Conservation (phyloP, 2,329 filamentous ascomycete genomes). For the Trichoderma arundinaceum region DNA sequence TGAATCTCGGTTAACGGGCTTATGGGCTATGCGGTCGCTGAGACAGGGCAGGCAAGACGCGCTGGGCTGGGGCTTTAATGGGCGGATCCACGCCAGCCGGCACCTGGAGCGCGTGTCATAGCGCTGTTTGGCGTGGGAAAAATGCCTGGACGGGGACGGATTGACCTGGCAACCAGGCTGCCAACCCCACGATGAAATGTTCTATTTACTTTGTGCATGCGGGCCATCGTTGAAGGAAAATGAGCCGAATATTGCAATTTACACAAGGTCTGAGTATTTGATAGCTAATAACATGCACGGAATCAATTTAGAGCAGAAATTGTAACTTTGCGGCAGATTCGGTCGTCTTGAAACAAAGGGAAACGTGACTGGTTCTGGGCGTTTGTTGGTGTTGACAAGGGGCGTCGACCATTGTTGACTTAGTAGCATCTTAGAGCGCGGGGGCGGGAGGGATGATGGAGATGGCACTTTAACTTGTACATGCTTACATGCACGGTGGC, state of each 20-base stretch:
- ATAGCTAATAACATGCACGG: not conserved
- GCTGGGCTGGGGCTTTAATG: constrained; percentile 22
- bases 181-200: not conserved
- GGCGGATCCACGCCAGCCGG: constrained; percentile 15
- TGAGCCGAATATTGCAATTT: too few relatives aligned
- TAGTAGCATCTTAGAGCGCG: not conserved
- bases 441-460: constrained; percentile 1
- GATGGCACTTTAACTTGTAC: not conserved
- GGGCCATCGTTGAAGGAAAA: not conserved
- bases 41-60: constrained; percentile 21
- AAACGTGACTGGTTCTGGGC: not conserved
- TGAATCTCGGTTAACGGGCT: constrained; percentile 26
- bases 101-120: constrained; percentile 27
- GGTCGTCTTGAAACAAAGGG: not conserved
- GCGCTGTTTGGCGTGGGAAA: constrained; percentile 26
- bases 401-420: not conserved
- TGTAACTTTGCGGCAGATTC: not conserved
- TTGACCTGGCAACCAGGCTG: constrained; percentile 25
- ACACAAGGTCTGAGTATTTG: not conserved
- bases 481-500: not conserved
- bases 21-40: not conserved
- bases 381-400: not conserved
- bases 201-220: constrained; percentile 18
- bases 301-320: not conserved
- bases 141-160: constrained; percentile 7